Percentiles rank a stretch among this genome's conserved stretches.
Evolutionary conservation across 83 land plant species (phyloP).

Genomic region (Picea abies): DNA sequence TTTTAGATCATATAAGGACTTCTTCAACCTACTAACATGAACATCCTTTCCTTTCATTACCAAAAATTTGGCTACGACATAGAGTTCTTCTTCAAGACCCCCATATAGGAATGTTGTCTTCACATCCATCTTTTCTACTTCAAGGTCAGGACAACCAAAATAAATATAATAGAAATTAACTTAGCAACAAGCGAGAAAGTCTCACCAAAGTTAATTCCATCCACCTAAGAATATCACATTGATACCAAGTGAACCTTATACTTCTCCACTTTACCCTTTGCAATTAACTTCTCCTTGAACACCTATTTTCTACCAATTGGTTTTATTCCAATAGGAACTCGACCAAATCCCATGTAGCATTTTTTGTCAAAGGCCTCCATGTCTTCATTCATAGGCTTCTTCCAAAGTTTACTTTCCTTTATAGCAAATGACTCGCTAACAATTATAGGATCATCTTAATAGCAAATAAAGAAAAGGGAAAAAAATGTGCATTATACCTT

Average conservation of each 20-base stretch:
- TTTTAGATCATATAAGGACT: slow-evolving; percentile 23
- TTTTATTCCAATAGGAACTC: slow-evolving; percentile 16
- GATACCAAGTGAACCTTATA: slow-evolving; percentile 37
- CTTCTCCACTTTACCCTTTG: slow-evolving; percentile 21
- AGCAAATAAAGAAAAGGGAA: too few relatives aligned
- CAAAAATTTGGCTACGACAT: slow-evolving; percentile 32
- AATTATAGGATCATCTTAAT: too few relatives aligned
- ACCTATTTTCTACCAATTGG: slow-evolving; percentile 23
- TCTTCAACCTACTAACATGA: slow-evolving; percentile 18
- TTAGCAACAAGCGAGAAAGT: slow-evolving; percentile 32
- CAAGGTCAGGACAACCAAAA: slow-evolving; percentile 29
- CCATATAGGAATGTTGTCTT: slow-evolving; percentile 32
- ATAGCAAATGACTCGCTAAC: too few relatives aligned
- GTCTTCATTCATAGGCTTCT: too few relatives aligned
- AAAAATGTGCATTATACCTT: too few relatives aligned
- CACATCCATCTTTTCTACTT: slow-evolving; percentile 39
- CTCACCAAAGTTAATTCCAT: slow-evolving; percentile 29
- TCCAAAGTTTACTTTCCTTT: too few relatives aligned
- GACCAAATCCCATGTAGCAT: too few relatives aligned
- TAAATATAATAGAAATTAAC: slow-evolving; percentile 17
- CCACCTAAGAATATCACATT: slow-evolving; percentile 21
- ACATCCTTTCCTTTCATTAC: not conserved
- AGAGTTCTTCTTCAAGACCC: slow-evolving; percentile 24
- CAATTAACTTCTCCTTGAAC: slow-evolving; percentile 14
- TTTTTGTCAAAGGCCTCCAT: too few relatives aligned